Evolutionary conservation across 2,329 filamentous ascomycete genomes (phyloP).

Genomic region (Phaeosphaeriaceae sp.): DNA sequence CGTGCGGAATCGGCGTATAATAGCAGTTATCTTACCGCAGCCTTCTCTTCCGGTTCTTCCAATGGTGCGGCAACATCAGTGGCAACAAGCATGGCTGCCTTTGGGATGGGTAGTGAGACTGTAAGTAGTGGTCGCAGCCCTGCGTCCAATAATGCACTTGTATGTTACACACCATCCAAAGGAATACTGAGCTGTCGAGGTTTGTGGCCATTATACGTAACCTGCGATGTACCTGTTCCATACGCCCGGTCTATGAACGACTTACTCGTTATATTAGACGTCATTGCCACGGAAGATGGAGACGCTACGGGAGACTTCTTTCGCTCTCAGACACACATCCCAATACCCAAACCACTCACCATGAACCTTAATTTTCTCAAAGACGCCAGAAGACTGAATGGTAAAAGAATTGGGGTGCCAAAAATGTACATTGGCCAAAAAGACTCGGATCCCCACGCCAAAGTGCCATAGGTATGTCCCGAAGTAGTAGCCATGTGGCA

Average conservation of each 20-base stretch:
- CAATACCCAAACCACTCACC: constrained; percentile 47
- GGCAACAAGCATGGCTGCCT: constrained; percentile 58
- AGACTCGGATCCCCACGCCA: constrained; percentile 39
- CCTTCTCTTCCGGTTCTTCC: constrained; percentile 64
- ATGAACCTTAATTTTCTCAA: constrained; percentile 47
- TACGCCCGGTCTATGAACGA: constrained; percentile 60
- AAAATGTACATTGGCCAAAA: constrained; percentile 58
- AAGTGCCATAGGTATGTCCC: constrained; percentile 43
- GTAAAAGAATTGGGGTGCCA: constrained; percentile 58
- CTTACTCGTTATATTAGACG: constrained; percentile 57
- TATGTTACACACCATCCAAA: constrained; percentile 63
- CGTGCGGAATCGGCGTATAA: constrained; percentile 65
- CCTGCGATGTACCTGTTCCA: constrained; percentile 62
- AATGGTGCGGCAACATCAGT: constrained; percentile 62
- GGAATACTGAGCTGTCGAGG: constrained; percentile 60
- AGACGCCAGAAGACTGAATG: constrained; percentile 44
- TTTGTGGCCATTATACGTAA: constrained; percentile 62
- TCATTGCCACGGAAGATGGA: constrained; percentile 55
- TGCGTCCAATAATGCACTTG: constrained; percentile 62
- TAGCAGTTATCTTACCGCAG: constrained; percentile 58
- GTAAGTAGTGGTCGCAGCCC: constrained; percentile 64
- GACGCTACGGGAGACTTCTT: constrained; percentile 60
- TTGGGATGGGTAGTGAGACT: constrained; percentile 63
- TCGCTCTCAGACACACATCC: constrained; percentile 57
- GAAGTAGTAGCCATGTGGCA: constrained; percentile 49